These are phyloP conservation scores for Cyclotella atomus DNA, from an alignment of 108 stramenopile genomes.

Conservation along the genomic window DNA sequence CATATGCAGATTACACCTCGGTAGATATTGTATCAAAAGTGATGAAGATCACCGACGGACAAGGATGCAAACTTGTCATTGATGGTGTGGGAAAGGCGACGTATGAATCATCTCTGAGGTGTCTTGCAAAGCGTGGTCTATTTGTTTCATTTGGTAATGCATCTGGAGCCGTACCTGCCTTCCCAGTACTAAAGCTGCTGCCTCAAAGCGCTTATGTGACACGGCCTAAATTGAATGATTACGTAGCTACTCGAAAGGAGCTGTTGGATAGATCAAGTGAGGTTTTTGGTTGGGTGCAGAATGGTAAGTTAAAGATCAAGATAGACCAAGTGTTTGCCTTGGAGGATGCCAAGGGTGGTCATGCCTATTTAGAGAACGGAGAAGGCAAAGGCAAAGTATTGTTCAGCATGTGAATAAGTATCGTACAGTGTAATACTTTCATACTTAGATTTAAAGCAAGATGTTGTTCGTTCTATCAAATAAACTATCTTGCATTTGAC, in stretches of 20 bases:
- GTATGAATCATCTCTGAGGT: conserved; percentile 77
- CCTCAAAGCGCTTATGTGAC: conserved; percentile 82
- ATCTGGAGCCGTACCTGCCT: conserved; percentile 86
- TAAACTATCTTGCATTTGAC: too few relatives aligned
- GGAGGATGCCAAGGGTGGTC: conserved; percentile 71
- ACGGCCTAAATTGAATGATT: conserved; percentile 85
- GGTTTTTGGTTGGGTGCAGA: conserved; percentile 77
- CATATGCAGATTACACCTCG: conserved; percentile 77
- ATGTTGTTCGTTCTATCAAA: too few relatives aligned
- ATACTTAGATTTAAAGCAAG: too few relatives aligned
- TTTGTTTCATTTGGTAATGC: conserved; percentile 90
- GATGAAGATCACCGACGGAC: conserved; percentile 72
- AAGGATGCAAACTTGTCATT: conserved; percentile 78
- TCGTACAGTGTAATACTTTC: background rate
- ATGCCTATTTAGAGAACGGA: conserved; percentile 81
- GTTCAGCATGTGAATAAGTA: conserved; percentile 19
- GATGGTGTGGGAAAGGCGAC: conserved; percentile 88
- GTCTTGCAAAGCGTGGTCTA: conserved; percentile 77
- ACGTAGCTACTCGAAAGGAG: conserved; percentile 70
- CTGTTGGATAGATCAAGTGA: conserved; percentile 65
- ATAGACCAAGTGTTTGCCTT: conserved; percentile 74
- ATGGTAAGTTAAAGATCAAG: conserved; percentile 72
- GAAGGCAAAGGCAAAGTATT: conserved; percentile 84
- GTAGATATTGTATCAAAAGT: conserved; percentile 72
- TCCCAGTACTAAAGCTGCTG: conserved; percentile 75